Evolutionary conservation across 805 yeast species (phyloP), one percentile per base, ranked within the genome.

Genomic region (Babjeviella inositovora): DNA sequence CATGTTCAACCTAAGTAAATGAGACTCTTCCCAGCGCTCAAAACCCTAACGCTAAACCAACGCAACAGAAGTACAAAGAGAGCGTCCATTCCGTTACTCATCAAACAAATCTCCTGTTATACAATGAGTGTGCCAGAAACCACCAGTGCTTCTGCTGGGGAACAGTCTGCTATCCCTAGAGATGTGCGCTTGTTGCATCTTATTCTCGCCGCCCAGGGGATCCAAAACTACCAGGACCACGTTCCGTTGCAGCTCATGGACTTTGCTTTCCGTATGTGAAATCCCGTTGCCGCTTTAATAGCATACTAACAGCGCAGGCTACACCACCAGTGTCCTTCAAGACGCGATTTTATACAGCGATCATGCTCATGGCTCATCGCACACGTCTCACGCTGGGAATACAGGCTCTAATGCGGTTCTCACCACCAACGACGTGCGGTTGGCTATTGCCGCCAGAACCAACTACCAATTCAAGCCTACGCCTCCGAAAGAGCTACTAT

Each of bases 171-270:
- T 9, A 60, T 64, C 7, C 98, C 98, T 2, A 55, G 97, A 29
- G 98, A 90, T 45, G 96, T 87, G 20, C 63, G 96, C 29, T 62
- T 92, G 30, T 53, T 90, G 22, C 96, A 87, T 43, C 55, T 90
- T 43, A 75, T 90, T 16, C 66, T 90, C 38, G 97, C 97, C 9
- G 77, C 96, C 0, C 93, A 87, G 50, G 85, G 93, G 2, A 79
- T 90, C 14, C 80, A 76, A 27, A 69, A 76, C 29, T 90, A 87
- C 48, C 94, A 90, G 44, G 97, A 90, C 41, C 93, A 84, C 28
- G 97, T 90, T 3, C 95, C 97, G 1, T 47, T 92, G 13, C 97
- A 90, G 45, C 57, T 90, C 28, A 82, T 92, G 93, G 98, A 90
- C 45, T 90, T 90, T 54, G 97, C 98, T 8, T 75, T 80, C 48